Conservation (phyloP, 83 land plant genomes). For the Larix sibirica region DNA sequence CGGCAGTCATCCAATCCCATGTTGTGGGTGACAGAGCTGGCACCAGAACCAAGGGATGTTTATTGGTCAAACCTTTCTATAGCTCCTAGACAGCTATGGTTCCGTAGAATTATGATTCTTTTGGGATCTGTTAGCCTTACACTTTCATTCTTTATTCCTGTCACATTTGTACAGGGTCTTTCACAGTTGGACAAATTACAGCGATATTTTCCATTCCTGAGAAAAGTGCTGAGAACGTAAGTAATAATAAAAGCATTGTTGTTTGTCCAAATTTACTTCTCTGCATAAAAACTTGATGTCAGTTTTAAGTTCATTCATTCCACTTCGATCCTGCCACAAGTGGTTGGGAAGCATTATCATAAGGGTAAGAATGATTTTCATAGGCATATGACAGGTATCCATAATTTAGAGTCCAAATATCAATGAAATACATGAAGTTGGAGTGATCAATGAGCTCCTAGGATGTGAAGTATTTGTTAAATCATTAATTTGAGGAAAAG, state of each 20-base stretch:
- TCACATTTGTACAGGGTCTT: constrained; percentile 74
- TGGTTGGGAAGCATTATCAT: not conserved
- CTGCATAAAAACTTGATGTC: not conserved
- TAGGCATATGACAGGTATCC: too few species aligned
- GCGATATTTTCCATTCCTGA: constrained; percentile 69
- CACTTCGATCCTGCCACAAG: not conserved
- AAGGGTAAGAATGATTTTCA: too few species aligned
- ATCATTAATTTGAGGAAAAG: too few species aligned
- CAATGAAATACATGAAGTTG: not conserved
- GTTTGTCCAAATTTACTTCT: not conserved
- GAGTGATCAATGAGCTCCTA: not conserved
- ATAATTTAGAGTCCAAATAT: not conserved
- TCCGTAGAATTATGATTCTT: constrained; percentile 60
- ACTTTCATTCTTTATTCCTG: constrained; percentile 66
- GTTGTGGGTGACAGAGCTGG: constrained; percentile 87
- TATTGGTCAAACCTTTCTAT: constrained; percentile 89
- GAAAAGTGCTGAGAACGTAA: constrained; percentile 67
- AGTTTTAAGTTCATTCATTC: not conserved
- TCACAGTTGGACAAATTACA: constrained; percentile 61
- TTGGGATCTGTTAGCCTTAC: constrained; percentile 54
- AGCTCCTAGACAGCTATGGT: constrained; percentile 62
- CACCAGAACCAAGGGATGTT: constrained; percentile 95
- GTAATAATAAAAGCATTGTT: constrained; percentile 7
- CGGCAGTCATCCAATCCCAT: constrained; percentile 86
- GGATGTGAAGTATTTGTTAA: too few species aligned